Conservation (phyloP, 805 yeast genomes). For the Jamesozyma piceae region DNA sequence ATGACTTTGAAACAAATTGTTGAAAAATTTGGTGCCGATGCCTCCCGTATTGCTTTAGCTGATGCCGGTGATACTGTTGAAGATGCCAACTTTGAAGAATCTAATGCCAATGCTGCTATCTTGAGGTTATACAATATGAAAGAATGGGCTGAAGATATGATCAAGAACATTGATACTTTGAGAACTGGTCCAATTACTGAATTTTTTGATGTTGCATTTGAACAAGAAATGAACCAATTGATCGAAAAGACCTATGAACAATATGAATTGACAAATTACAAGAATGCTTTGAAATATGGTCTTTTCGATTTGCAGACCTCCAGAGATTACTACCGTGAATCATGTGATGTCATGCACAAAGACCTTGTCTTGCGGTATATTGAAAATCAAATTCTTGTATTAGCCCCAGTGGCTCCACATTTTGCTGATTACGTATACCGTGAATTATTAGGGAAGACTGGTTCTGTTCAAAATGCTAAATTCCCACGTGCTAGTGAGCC, state of each 20-base stretch:
- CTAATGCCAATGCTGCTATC: constrained; percentile 94
- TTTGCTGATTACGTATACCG: constrained; percentile 84
- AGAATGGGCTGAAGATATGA: constrained; percentile 87
- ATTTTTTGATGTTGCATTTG: constrained; percentile 84
- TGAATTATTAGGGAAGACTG: constrained; percentile 61
- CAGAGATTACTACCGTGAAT: constrained; percentile 92
- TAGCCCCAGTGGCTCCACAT: constrained; percentile 94
- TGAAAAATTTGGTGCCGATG: constrained; percentile 93
- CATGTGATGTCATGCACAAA: constrained; percentile 60
- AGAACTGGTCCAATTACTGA: constrained; percentile 45
- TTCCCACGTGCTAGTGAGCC: constrained; percentile 77
- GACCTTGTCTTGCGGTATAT: constrained; percentile 75
- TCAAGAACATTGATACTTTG: constrained; percentile 41
- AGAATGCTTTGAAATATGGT: constrained; percentile 82
- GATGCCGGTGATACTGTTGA: constrained; percentile 97
- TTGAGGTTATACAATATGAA: constrained; percentile 83
- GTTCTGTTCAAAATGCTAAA: constrained; percentile 59
- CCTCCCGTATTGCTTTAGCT: constrained; percentile 92
- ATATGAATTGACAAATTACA: constrained; percentile 67
- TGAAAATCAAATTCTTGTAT: constrained; percentile 72
- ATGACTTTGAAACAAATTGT: constrained; percentile 79
- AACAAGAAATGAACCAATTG: constrained; percentile 82
- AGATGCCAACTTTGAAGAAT: constrained; percentile 96
- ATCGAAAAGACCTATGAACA: constrained; percentile 64
- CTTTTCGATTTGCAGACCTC: constrained; percentile 90